Evolutionary conservation across 352 stramenopile genomes (phyloP), one percentile per base, ranked within the genome.

Genomic region (Phytophthora boehmeriae): DNA sequence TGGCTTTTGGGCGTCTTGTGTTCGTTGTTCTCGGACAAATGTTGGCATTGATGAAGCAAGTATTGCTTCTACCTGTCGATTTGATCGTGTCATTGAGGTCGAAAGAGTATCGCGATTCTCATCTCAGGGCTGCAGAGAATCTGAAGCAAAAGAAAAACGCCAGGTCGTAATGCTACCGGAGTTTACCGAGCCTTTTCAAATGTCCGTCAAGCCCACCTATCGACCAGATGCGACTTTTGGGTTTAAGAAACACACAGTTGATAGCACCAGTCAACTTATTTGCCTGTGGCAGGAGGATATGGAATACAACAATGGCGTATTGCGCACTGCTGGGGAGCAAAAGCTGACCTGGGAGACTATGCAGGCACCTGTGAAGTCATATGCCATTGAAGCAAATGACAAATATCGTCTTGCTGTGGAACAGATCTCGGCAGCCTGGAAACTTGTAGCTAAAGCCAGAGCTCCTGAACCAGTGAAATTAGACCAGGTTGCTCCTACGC

Each of bases 271-370:
- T 3, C 69, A 89, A 27, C 67, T 95, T 2, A 70, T 89, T 4
- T 88, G 86, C 38, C 61, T 80, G 55, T 95, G 82, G 82, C 52
- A 57, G 0, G 76, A 89, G 14, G 63, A 87, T 34, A 76, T 59
- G 5, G 22, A 66, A 14, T 19, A 52, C 5, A 42, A 59, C 8
- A 75, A 78, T 36, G 66, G 68, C 5, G 45, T 86, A 23, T 57
- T 66, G 20, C 63, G 75, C 42, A n/a, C 25, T 3, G 36, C 27
- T 3, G 73, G 73, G 4, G 65, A 86, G 1, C 71, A 14, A 0
- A 86, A 86, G 67, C 68, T 81, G 19, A 88, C 79, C 48, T 91
- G 79, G 77, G 79, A 91, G 49, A 82, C 77, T 0, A 82, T 87
- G 68, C 70, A 83, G 28, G 78, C 76, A 1, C 78, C 76, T 0